Conservation (phyloP, 805 yeast species). For the Candida nitratophila region DNA sequence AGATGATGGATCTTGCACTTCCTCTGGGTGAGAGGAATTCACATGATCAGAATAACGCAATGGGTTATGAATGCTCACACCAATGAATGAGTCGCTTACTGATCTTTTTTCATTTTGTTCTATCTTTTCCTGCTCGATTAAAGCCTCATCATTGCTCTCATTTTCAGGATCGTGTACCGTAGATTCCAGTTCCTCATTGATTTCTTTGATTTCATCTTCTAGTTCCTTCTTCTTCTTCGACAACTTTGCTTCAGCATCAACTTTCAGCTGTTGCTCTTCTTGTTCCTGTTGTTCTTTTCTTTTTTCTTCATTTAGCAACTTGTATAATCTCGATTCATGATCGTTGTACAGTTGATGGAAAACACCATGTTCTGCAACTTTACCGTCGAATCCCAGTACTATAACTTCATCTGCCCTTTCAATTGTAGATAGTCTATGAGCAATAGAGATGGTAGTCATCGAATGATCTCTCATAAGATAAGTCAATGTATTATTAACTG, state of each 20-base stretch:
- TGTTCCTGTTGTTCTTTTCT: conserved; percentile 9
- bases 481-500: conserved; percentile 68
- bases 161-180: background rate
- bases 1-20: background rate
- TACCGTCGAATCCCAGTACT: conserved; percentile 72
- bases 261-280: conserved; percentile 7
- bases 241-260: conserved; percentile 3
- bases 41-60: background rate
- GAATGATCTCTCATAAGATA: conserved; percentile 48
- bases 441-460: conserved; percentile 80
- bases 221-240: conserved; percentile 8
- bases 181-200: conserved; percentile 1
- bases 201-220: background rate
- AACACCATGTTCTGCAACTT: conserved; percentile 68
- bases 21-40: background rate
- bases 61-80: background rate
- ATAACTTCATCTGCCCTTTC: conserved; percentile 75
- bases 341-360: conserved; percentile 50
- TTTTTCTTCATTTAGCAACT: conserved; percentile 22
- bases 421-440: conserved; percentile 86
- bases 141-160: background rate
- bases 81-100: background rate
- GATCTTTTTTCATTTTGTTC: conserved; percentile 2
- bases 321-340: conserved; percentile 25
- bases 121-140: conserved; percentile 1